phyloP scores from a whole-genome alignment of 441 rosid genomes.

The Aleurites moluccanus region DNA sequence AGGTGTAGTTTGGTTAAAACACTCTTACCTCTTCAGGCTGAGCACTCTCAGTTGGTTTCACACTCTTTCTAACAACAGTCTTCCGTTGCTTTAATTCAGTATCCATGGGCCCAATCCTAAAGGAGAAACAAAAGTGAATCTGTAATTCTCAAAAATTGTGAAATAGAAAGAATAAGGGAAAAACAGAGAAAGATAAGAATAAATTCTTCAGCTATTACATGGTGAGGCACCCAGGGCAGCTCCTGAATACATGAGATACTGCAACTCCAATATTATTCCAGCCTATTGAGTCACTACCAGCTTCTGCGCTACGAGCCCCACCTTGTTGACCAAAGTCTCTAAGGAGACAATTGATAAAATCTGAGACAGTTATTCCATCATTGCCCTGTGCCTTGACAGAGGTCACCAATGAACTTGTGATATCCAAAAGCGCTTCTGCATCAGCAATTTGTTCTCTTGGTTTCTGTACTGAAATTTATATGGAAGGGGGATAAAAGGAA shows the following conservation, averaged over 20 bases:
- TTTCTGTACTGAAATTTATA: constrained; percentile 47
- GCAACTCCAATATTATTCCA: constrained; percentile 54
- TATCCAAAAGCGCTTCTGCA: constrained; percentile 68
- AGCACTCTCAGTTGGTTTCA: constrained; percentile 35
- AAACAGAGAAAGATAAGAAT: not conserved
- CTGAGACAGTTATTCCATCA: constrained; percentile 55
- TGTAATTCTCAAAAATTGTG: not conserved
- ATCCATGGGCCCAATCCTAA: constrained; percentile 66
- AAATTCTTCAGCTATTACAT: constrained; percentile 35
- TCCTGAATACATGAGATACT: constrained; percentile 35
- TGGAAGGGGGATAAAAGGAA: not conserved
- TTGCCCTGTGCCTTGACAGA: constrained; percentile 53
- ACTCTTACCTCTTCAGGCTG: constrained; percentile 53
- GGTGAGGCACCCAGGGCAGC: constrained; percentile 45
- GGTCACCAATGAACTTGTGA: constrained; percentile 46
- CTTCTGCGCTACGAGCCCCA: constrained; percentile 23
- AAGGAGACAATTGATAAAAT: constrained; percentile 50
- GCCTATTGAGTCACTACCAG: constrained; percentile 24
- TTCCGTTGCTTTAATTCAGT: constrained; percentile 46
- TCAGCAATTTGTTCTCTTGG: constrained; percentile 83
- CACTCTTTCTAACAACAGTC: constrained; percentile 26
- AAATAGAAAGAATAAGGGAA: not conserved
- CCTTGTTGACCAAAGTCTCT: constrained; percentile 41
- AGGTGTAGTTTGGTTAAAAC: not conserved
- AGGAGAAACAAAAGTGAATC: constrained; percentile 5